A percentile compares a stretch with the other conserved stretches of the same genome.
Conservation (phyloP, 306 rosid species). For the Vicia faba region DNA sequence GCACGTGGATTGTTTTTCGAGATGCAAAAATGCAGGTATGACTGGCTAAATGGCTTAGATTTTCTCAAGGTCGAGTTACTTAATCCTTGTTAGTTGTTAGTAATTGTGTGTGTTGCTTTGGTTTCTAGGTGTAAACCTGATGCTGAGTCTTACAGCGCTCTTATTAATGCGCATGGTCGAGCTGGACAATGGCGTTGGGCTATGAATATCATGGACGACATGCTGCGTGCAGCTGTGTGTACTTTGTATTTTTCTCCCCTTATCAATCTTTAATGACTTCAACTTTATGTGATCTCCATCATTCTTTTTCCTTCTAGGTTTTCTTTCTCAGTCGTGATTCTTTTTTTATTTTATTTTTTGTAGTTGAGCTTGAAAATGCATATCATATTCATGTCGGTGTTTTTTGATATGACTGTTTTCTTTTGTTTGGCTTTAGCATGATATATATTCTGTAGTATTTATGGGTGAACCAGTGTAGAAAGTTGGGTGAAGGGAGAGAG, state of each 20-base stretch:
- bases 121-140: slow-evolving; percentile 87
- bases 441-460: slow-evolving; percentile 4
- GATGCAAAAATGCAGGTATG: slow-evolving; percentile 91
- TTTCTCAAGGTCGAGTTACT: slow-evolving; percentile 16
- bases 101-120: slow-evolving; percentile 13
- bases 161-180: slow-evolving; percentile 91
- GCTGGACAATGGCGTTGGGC: slow-evolving; percentile 99
- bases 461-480: background rate
- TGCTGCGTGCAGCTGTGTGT: slow-evolving; percentile 98
- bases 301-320: slow-evolving; percentile 40
- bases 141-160: slow-evolving; percentile 84
- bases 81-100: slow-evolving; percentile 3
- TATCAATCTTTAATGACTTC: slow-evolving; percentile 56
- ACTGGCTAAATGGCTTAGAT: background rate
- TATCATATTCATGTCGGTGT: slow-evolving; percentile 10
- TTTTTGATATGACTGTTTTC: background rate
- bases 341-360: slow-evolving; percentile 18
- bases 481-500: slow-evolving; percentile 2
- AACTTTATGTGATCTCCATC: slow-evolving; percentile 50
- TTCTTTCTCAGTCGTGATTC: slow-evolving; percentile 18
- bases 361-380: slow-evolving; percentile 15
- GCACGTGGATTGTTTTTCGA: slow-evolving; percentile 98
- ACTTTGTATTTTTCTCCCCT: slow-evolving; percentile 70
- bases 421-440: slow-evolving; percentile 24
- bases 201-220: slow-evolving; percentile 91